These are phyloP conservation scores for Immersiella caudata DNA, from an alignment of 495 filamentous ascomycete genomes.

Conservation along the genomic window DNA sequence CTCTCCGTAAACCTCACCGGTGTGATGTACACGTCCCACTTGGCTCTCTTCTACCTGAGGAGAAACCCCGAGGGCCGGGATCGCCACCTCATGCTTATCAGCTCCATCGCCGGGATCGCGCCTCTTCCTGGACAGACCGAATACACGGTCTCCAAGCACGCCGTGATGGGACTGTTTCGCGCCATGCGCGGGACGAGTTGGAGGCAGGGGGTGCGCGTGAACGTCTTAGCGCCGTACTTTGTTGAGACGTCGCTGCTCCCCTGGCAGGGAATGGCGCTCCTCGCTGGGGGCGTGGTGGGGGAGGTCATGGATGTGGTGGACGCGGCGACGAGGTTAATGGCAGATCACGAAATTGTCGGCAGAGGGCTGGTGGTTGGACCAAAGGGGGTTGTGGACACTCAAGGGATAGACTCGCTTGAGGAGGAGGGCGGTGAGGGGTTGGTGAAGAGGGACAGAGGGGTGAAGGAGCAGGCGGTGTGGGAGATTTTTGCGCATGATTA, in stretches of 20 bases:
- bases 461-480: slow-evolving; percentile 43
- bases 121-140: slow-evolving; percentile 52
- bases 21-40: slow-evolving; percentile 64
- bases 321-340: slow-evolving; percentile 42
- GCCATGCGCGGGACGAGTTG: slow-evolving; percentile 53
- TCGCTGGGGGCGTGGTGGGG: slow-evolving; percentile 58
- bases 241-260: slow-evolving; percentile 64
- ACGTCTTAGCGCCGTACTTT: slow-evolving; percentile 67
- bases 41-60: slow-evolving; percentile 63
- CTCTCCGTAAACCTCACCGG: slow-evolving; percentile 65
- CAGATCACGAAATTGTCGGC: slow-evolving; percentile 55
- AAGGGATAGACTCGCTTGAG: slow-evolving; percentile 9
- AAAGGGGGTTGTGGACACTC: slow-evolving; percentile 38
- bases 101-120: slow-evolving; percentile 56
- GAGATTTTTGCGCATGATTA: slow-evolving; percentile 63
- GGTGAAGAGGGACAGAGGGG: slow-evolving; percentile 9
- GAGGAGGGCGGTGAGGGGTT: not conserved
- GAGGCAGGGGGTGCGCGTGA: slow-evolving; percentile 56
- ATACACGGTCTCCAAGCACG: slow-evolving; percentile 67
- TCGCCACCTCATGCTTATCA: slow-evolving; percentile 57
- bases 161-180: slow-evolving; percentile 64
- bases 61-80: slow-evolving; percentile 45
- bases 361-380: slow-evolving; percentile 60
- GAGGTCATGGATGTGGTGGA: slow-evolving; percentile 55
- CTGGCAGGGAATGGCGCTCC: slow-evolving; percentile 41